Evolutionary conservation across 2,329 filamentous ascomycete genomes (phyloP).

Genomic region (Coccinonectria pachysandricola): DNA sequence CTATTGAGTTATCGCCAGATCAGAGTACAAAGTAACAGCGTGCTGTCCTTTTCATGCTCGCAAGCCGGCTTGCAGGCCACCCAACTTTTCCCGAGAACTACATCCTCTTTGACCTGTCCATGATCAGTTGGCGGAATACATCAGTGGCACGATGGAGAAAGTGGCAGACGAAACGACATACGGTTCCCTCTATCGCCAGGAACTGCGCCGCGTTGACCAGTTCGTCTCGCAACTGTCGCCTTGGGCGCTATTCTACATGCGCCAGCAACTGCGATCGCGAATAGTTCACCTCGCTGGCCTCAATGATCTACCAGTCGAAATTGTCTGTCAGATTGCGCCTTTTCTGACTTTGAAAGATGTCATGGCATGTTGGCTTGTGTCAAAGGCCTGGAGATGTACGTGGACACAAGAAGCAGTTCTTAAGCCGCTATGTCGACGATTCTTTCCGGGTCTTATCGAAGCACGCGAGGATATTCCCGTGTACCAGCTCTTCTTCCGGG

Average conservation of each 20-base stretch:
- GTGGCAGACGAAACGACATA: too few relatives aligned
- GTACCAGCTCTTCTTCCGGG: conserved; percentile 9
- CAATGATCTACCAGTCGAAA: conserved; percentile 18
- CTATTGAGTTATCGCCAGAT: too few relatives aligned
- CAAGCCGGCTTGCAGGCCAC: too few relatives aligned
- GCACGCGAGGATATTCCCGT: too few relatives aligned
- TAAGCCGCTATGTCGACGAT: conserved; percentile 10
- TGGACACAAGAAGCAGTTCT: conserved; percentile 17
- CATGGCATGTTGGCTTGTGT: conserved; percentile 16
- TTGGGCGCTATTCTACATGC: conserved; percentile 20
- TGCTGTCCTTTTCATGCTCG: too few relatives aligned
- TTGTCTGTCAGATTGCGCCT: conserved; percentile 14
- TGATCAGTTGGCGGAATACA: too few relatives aligned
- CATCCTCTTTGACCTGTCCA: too few relatives aligned
- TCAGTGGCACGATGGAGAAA: too few relatives aligned
- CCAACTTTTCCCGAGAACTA: too few relatives aligned
- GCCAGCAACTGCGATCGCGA: conserved; percentile 7
- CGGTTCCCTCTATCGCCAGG: too few relatives aligned
- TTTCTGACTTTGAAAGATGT: conserved; percentile 17
- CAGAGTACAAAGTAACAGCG: too few relatives aligned
- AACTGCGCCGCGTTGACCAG: conserved; percentile 12
- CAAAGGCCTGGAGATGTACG: conserved; percentile 13
- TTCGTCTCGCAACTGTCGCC: conserved; percentile 16
- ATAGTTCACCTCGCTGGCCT: conserved; percentile 14
- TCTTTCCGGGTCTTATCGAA: conserved; percentile 20